Base-by-base conservation (phyloP, 176 grass and related monocot species). In the Bonia amplexicaulis region DNA sequence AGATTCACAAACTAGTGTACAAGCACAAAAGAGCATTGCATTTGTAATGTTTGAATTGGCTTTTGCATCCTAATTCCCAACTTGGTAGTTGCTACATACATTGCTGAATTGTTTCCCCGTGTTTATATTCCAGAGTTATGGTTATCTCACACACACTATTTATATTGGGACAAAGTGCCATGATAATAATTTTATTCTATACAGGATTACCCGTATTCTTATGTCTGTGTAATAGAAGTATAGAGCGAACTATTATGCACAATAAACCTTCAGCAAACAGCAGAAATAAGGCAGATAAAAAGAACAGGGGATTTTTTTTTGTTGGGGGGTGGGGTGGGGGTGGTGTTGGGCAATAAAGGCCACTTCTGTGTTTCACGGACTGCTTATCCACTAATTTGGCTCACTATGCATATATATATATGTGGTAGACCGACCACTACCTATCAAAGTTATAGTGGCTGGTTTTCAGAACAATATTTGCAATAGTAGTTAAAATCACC, bases 41-140 rank as follows among this genome's bases (percentile, higher is more conserved):
- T 62, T 80, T 76, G 13, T 68, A 39, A 70, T 60, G 11, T 82
- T 78, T 54, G 20, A 65, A 79, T 52, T 78, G 9, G 13, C 52
- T 65, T 65, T 86, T 67, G 9, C 48, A 79, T 79, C n/a, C 15
- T 22, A 84, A 79, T 26, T 53, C 17, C 11, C 16, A 80, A 79
- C 44, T 53, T 75, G 54, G 35, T 70, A 70, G 3, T 37, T 37
- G 35, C 35, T 37, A 37, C 27, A 22, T 44, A 25, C 25, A 48
- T 26, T 39, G n/a, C 25, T 80, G 44, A 76, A 60, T 59, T 83
- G 27, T 73, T 84, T 84, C 62, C 53, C 33, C n/a, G 17, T 42
- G 49, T 87, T 62, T 79, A 47, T 53, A 82, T 72, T 82, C 35
- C 11, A 86, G 22, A 27, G 67, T 17, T 79, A 62, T 76, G 27